Base-by-base conservation (phyloP, 768 basidiomycete genomes). In the Tulasnella sp. region DNA sequence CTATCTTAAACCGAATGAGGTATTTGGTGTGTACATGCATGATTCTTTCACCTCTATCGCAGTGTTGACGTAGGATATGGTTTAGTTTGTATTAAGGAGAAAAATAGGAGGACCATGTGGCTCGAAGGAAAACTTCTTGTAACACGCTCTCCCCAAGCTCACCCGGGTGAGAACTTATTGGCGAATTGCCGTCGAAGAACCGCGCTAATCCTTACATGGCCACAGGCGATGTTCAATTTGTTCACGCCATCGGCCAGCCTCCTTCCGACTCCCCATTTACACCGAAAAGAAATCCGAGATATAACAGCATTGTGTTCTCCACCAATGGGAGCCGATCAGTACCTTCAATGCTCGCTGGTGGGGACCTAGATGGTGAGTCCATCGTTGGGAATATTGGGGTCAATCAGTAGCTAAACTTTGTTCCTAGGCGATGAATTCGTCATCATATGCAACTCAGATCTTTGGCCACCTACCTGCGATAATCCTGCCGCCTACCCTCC, bases 91-190 rank as follows among this genome's bases (percentile, higher is more conserved):
- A 70, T 82, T 44, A 45, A 61, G n/a, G 24, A 58, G 13, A 11
- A 43, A 17, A 61, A 63, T 24, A 56, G 64, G 17, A 59, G 58
- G 15, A 63, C 69, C 0, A 68, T 70, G 4, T 84, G 78, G 65
- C 73, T 86, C 1, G 70, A 78, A 61, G 84, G 85, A 0, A 73
- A 69, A 2, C 71, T 80, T 5, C 64, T 83, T 43, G 74, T 86
- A 34, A 83, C 81, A 4, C 77, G 84, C 13, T 85, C 82, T 2
- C 85, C 84, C 0, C 79, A 78, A 1, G 84, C 84, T 30, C 84
- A 85, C 65, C 85, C 84, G 3, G 85, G 83, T 2, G 34, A 38
- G 34, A 38, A 38, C 5, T 38, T n/a, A n/a, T n/a, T n/a, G n/a
- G n/a, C n/a, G n/a, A n/a, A n/a, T n/a, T n/a, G 5, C 15, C 34